These are phyloP conservation scores for Forsythia viridissima DNA, from an alignment of 257 asterid species.

Conservation along the genomic window DNA sequence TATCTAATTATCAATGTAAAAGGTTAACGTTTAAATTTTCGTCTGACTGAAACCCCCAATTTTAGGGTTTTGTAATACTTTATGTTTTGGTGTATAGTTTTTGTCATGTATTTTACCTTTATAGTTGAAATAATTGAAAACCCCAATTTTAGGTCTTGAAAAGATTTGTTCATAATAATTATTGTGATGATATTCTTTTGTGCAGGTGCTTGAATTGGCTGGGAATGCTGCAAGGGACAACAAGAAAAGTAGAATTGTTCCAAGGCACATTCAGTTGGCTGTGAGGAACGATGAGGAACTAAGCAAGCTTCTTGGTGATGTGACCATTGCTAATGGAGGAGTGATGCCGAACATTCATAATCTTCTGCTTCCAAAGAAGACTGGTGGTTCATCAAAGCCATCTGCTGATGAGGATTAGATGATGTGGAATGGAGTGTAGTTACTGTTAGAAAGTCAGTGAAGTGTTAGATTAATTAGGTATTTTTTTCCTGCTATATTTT, in stretches of 20 bases:
- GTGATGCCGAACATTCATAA: conserved; percentile 90
- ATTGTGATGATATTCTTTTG: neutral
- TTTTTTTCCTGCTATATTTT: neutral
- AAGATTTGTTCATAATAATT: neutral
- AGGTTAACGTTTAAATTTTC: neutral
- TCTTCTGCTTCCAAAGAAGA: conserved; percentile 70
- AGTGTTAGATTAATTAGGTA: neutral
- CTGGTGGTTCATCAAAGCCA: conserved; percentile 65
- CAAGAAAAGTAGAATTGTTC: conserved; percentile 81
- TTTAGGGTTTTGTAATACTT: neutral
- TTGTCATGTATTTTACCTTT: neutral
- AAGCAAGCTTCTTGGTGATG: conserved; percentile 79
- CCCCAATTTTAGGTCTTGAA: conserved; percentile 16
- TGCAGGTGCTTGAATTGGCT: conserved; percentile 74
- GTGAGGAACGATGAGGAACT: conserved; percentile 78
- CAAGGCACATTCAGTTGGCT: conserved; percentile 73
- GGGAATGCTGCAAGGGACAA: conserved; percentile 86
- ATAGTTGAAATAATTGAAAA: neutral
- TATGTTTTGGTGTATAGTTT: neutral
- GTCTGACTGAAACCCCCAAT: conserved; percentile 15
- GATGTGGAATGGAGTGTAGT: neutral
- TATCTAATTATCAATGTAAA: too few species aligned
- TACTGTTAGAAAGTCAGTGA: neutral
- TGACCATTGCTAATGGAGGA: conserved; percentile 81
- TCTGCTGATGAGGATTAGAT: conserved; percentile 61